Evolutionary conservation across 257 asterid genomes (phyloP), one percentile per base, ranked within the genome.

Genomic region (Solanum virginianum): DNA sequence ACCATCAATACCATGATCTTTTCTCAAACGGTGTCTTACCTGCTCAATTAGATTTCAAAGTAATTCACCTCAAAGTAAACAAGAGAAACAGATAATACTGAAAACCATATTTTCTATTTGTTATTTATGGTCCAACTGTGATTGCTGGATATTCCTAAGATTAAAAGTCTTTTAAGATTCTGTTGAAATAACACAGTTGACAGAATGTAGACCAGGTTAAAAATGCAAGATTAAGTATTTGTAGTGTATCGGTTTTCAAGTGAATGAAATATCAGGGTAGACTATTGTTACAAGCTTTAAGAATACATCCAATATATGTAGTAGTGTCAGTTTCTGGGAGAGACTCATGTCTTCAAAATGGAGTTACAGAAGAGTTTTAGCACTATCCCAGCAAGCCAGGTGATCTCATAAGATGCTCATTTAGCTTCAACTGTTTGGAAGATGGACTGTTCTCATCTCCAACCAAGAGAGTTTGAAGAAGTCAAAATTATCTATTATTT

Each of bases 1-100:
- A 77, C 99, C 97, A 74, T 96, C 98, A 91, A 96, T 96, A 81
- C 99, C 98, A 83, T 92, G 80, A 79, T 93, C 93, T 90, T 92
- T 95, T 91, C 91, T 94, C 88, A 96, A 85, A 59, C 98, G 97
- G 85, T 94, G 91, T 87, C 99, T 92, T 75, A 96, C 97, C 99
- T 96, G 95, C 85, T 83, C 87, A 51, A 88, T 26, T 79, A 43
- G 80, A 83, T 70, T 57, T 81, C 63, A 80, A 85, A 80, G 87
- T 89, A 87, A 88, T 81, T 85, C 87, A 57, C 68, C n/a, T 81
- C 72, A 83, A 79, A 79, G 83, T 10, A 54, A 16, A 53, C 11
- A 1, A 26, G 65, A 29, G 47, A 71, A 71, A 10, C 43, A 29
- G 32, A 71, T 29, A 79, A 10, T 29, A 53, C 49, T 53, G 29